Evolutionary conservation across 306 rosid species (phyloP).

Genomic region (Senna siamea): DNA sequence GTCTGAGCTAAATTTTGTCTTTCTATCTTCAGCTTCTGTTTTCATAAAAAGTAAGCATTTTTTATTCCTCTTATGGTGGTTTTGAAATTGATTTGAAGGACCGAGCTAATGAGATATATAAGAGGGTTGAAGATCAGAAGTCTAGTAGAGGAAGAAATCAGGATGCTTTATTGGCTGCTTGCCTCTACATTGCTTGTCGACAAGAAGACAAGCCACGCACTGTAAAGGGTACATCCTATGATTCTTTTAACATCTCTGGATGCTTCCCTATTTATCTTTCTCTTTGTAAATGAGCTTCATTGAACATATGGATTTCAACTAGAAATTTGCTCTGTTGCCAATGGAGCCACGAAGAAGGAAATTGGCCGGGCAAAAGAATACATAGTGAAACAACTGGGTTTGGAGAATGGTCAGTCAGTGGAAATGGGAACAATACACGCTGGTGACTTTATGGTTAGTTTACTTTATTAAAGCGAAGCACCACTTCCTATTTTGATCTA

Average conservation of each 20-base stretch:
- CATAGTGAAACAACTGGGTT: conserved; percentile 78
- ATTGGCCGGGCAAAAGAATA: conserved; percentile 88
- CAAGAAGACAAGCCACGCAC: conserved; percentile 87
- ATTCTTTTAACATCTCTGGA: conserved; percentile 55
- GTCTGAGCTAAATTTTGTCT: not conserved
- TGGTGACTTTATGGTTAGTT: conserved; percentile 78
- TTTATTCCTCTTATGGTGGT: conserved; percentile 15
- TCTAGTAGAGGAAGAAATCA: conserved; percentile 88
- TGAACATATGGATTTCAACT: conserved; percentile 59
- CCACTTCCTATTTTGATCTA: not conserved
- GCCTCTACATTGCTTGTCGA: conserved; percentile 86
- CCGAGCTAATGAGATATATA: conserved; percentile 83
- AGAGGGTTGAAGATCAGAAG: conserved; percentile 83
- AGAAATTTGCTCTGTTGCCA: conserved; percentile 86
- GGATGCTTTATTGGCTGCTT: conserved; percentile 82
- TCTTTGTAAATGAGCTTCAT: conserved; percentile 56
- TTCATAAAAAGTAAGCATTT: not conserved
- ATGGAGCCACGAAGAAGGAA: conserved; percentile 85
- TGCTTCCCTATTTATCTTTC: conserved; percentile 52
- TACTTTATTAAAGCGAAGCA: conserved; percentile 5
- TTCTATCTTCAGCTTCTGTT: not conserved
- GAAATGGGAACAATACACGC: conserved; percentile 89
- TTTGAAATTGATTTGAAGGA: conserved; percentile 50
- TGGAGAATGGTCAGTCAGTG: conserved; percentile 78
- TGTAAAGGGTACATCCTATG: conserved; percentile 71